Evolutionary conservation across 2,329 filamentous ascomycete genomes (phyloP), one percentile per base, ranked within the genome.

Genomic region (Exophiala xenobiotica): DNA sequence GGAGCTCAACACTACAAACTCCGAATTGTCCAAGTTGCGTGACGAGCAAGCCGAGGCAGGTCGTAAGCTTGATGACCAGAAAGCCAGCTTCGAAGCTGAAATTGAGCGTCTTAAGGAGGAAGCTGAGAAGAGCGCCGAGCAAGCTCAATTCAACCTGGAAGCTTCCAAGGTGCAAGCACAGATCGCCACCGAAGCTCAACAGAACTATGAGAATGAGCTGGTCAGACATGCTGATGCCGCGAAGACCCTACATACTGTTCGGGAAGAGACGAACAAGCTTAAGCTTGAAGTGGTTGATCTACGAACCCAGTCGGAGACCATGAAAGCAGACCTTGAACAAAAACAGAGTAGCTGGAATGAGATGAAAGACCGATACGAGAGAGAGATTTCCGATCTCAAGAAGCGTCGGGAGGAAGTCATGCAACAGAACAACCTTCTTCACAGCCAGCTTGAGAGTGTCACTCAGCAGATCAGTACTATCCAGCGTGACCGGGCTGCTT

Each of bases 171-270:
- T 89, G 0, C 93, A 99, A 69, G 91, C 92, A 22, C 88, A 95
- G 38, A 97, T 99, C 64, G 90, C 93, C 2, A 85, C 90, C 46
- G 88, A 90, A 68, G 90, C 93, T 3, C 93, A 99, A 67, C 87
- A 95, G 65, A 91, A 93, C 61, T 99, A 99, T 66, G 95, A 99
- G 68, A 85, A 85, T 57, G 93, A 99, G 68, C 79, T 99, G 8
- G 81, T 96, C 63, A 96, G 93, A 73, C 93, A 99, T 70, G 92
- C 91, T 1, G 90, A 96, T 60, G 93, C 92, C n/a, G 89, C 92
- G 9, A 91, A 90, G 70, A 81, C 83, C 27, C 77, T 96, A 11
- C 90, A 95, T 61, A 78, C 78, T 46, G 76, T 96, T 42, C 88
- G 93, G 45, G 77, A 78, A 3, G 90, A 97, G 59, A 81, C 88